Evolutionary conservation across 1,139 yeast species (phyloP).

Genomic region (Zhuliangozyma blackwelliae): DNA sequence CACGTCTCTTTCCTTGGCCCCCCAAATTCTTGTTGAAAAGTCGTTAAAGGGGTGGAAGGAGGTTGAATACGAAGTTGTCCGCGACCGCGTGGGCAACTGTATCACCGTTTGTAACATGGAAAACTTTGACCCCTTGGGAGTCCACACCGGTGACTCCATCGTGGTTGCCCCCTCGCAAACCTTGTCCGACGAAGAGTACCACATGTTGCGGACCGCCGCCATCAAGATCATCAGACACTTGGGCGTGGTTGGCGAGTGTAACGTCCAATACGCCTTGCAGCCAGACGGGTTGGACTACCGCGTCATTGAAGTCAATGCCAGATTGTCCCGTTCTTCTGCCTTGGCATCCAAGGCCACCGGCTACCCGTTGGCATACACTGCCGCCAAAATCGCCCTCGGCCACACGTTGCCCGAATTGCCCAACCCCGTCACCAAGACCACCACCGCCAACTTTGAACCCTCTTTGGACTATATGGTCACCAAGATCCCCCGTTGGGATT

Average conservation of each 20-base stretch:
- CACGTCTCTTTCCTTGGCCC: conserved; percentile 92
- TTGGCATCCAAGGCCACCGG: conserved; percentile 99
- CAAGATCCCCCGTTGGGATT: conserved; percentile 99
- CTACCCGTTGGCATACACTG: conserved; percentile 96
- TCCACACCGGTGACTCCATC: conserved; percentile 98
- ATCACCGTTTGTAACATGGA: conserved; percentile 99
- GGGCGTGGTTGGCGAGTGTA: conserved; percentile 99
- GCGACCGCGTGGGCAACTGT: conserved; percentile 97
- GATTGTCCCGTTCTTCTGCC: conserved; percentile 96
- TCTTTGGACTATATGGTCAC: conserved; percentile 96
- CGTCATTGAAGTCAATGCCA: conserved; percentile 96
- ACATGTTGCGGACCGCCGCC: conserved; percentile 97
- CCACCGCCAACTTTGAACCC: conserved; percentile 97
- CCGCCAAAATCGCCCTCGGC: conserved; percentile 94
- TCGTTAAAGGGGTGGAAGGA: conserved; percentile 99
- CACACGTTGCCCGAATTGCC: conserved; percentile 88
- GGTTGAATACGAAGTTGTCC: conserved; percentile 97
- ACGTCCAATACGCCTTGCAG: conserved; percentile 94
- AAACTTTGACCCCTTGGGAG: conserved; percentile 97
- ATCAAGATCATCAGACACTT: conserved; percentile 95
- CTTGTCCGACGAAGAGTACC: conserved; percentile 92
- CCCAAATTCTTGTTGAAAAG: conserved; percentile 92
- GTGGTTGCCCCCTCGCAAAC: conserved; percentile 99
- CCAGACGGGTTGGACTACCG: conserved; percentile 94
- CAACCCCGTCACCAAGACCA: conserved; percentile 90